phyloP scores from a whole-genome alignment of 2,329 filamentous ascomycete species.

The Xylaria sp. region DNA sequence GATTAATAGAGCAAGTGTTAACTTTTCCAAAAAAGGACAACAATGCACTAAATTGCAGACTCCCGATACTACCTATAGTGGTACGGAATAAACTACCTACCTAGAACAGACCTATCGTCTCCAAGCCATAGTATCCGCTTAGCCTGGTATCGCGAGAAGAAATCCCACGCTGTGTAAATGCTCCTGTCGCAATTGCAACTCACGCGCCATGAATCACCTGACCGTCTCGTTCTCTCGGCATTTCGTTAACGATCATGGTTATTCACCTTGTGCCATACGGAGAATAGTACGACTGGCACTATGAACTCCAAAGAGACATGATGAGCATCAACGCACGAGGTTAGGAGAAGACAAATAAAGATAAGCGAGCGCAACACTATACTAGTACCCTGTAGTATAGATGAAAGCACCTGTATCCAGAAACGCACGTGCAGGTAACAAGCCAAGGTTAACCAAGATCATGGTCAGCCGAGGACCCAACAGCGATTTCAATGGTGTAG shows the following conservation, averaged over 20 bases:
- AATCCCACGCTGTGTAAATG: slow-evolving; percentile 15
- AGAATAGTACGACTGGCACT: slow-evolving; percentile 16
- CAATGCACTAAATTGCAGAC: slow-evolving; percentile 1
- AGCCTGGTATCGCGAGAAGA: slow-evolving; percentile 10
- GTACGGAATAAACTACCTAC: neutral
- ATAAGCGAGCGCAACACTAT: slow-evolving; percentile 16
- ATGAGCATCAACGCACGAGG: slow-evolving; percentile 9
- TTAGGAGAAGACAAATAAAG: slow-evolving; percentile 1
- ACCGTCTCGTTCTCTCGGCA: slow-evolving; percentile 22
- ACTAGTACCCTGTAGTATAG: too few relatives aligned
- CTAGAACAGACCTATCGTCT: neutral
- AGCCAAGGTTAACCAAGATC: neutral
- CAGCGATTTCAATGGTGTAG: neutral
- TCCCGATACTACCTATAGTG: slow-evolving; percentile 7
- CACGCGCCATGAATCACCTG: slow-evolving; percentile 23
- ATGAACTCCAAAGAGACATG: neutral
- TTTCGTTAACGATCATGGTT: slow-evolving; percentile 11
- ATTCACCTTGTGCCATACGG: slow-evolving; percentile 16
- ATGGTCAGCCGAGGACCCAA: slow-evolving; percentile 1
- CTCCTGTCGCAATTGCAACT: slow-evolving; percentile 22
- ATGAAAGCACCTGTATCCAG: too few relatives aligned
- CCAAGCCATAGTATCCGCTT: neutral
- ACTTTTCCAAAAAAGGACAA: slow-evolving; percentile 18
- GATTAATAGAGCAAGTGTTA: slow-evolving; percentile 6
- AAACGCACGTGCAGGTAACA: too few relatives aligned